These are phyloP conservation scores for Bauhinia variegata DNA, from an alignment of 306 rosid genomes.

Conservation along the genomic window DNA sequence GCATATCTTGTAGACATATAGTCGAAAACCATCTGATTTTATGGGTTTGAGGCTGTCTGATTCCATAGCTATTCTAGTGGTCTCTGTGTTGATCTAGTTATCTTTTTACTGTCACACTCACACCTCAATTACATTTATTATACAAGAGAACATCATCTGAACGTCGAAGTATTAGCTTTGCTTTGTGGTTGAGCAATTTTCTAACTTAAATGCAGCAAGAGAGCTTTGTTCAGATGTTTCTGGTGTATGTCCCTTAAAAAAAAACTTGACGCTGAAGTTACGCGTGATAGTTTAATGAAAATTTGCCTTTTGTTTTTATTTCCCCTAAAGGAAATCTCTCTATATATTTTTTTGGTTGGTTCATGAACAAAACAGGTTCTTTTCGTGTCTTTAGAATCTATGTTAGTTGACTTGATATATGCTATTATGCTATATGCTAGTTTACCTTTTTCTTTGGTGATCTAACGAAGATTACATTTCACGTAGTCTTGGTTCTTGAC, in stretches of 20 bases:
- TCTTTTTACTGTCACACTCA: no score
- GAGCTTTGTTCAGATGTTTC: constrained; percentile 15
- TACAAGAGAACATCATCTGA: background rate
- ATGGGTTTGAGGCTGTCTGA: constrained; percentile 4
- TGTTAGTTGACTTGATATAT: no score
- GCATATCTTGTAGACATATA: no score
- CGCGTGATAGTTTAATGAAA: constrained; percentile 11
- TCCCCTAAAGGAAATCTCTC: constrained; percentile 11
- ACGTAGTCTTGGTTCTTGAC: constrained; percentile 18
- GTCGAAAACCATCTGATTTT: background rate
- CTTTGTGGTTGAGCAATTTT: constrained; percentile 3
- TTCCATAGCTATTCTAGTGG: constrained; percentile 1
- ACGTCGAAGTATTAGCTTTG: constrained; percentile 22
- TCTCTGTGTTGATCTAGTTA: constrained; percentile 10
- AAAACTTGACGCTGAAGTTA: constrained; percentile 19
- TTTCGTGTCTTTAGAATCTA: constrained; percentile 25
- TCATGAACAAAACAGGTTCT: constrained; percentile 32
- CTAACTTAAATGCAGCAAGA: constrained; percentile 10
- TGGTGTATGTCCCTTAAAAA: background rate
- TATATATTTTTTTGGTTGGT: background rate
- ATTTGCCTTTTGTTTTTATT: background rate
- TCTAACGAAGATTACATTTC: constrained; percentile 5
- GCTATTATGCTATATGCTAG: constrained; percentile 17
- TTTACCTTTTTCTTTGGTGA: background rate
- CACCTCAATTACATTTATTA: no score